phyloP scores from a whole-genome alignment of 2,329 filamentous ascomycete genomes.

The Emmonsia crescens region DNA sequence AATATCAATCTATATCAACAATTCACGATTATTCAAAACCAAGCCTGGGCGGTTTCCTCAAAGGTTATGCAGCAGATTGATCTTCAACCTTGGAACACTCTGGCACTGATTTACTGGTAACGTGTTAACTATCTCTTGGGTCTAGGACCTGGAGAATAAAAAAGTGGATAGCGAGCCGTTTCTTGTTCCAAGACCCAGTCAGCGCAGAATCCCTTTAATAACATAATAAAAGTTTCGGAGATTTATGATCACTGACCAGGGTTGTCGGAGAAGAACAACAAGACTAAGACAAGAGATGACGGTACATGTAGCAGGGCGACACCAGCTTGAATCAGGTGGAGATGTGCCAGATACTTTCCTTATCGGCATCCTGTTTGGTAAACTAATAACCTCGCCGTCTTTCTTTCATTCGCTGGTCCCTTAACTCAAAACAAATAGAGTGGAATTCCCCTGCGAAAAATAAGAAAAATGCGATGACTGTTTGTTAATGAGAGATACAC shows the following conservation, averaged over 20 bases:
- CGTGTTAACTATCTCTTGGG: background rate
- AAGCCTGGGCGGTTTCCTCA: background rate
- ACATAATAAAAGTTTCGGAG: background rate
- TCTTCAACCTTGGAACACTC: background rate
- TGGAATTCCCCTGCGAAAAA: background rate
- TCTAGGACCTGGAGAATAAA: background rate
- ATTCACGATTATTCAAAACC: background rate
- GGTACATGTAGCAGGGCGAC: no score
- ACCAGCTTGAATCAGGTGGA: no score
- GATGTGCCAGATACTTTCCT: no score
- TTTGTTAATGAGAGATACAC: background rate
- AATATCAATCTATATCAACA: background rate
- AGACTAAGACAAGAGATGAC: background rate
- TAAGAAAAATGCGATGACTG: background rate
- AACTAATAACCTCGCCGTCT: no score
- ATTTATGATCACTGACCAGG: background rate
- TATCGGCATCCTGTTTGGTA: no score
- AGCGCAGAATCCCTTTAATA: background rate
- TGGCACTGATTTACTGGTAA: background rate
- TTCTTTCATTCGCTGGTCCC: background rate
- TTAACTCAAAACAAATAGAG: background rate
- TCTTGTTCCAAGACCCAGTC: background rate
- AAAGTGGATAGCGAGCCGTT: background rate
- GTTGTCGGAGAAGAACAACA: background rate
- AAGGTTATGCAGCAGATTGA: background rate